Base-by-base conservation (phyloP, 169 alveolate species). In the Cryptosporidium parvum region DNA sequence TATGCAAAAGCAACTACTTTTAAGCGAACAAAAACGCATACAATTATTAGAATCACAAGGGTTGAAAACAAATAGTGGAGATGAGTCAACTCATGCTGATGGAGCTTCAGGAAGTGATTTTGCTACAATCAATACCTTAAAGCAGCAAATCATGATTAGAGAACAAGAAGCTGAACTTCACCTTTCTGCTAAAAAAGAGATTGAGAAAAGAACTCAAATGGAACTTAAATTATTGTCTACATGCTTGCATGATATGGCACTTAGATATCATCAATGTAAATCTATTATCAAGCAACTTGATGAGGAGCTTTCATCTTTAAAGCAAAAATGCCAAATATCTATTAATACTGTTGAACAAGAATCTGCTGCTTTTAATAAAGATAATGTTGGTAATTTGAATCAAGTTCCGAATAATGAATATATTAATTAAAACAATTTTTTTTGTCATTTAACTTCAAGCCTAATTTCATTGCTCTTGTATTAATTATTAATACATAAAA, bases 171-270 rank as follows among this genome's bases (percentile, higher is more conserved):
- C 69, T 12, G 89, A 80, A 62, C 52, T 80, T 5, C 75, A 80
- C 39, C 67, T 62, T 0, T 80, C 89, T 23, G 89, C 89, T 39
- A 80, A 67, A 37, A 62, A 62, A 48, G 89, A 80, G 3, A 67
- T 80, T 61, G 89, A 80, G 26, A 80, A 80, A 62, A 80, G 75
- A 39, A 29, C 80, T 9, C 89, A 80, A 26, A 61, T 80, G 65
- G 89, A 80, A 26, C 65, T 80, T 2, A 80, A 65, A 62, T 21
- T 80, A n/a, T 44, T 80, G 44, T 80, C 89, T n/a, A 80, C 89
- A 18, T 80, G 89, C 59, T 67, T 80, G 53, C 89, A 80, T 80
- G 89, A 80, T 21, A 80, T 80, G 89, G 89, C 89, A n/a, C 69
- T 80, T 2, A 80, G 45, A 51, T 80, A 80, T 65, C 89, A 80